phyloP scores from a whole-genome alignment of 371 early-diverging fungal species.

The Rhizopus sp. region DNA sequence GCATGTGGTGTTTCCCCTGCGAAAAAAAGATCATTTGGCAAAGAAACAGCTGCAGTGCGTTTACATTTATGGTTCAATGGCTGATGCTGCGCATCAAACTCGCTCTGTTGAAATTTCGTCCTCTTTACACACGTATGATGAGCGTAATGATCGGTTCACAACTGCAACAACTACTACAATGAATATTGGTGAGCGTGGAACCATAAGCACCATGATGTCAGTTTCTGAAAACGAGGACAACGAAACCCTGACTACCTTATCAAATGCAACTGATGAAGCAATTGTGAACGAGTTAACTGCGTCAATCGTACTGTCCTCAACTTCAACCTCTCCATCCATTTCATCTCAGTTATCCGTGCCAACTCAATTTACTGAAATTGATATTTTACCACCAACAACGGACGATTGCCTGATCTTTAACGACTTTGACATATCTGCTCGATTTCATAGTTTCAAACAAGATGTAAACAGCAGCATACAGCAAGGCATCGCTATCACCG shows the following conservation, averaged over 20 bases:
- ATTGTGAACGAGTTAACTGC: constrained; percentile 9
- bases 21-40: constrained; percentile 9
- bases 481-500: constrained; percentile 7
- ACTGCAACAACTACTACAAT: constrained; percentile 13
- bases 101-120: constrained; percentile 11
- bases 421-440: constrained; percentile 12
- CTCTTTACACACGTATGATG: constrained; percentile 9
- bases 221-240: constrained; percentile 9
- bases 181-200: constrained; percentile 4
- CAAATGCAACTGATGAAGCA: constrained; percentile 6
- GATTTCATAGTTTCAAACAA: constrained; percentile 12
- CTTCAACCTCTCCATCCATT: constrained; percentile 11
- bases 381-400: constrained; percentile 12
- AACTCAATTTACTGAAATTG: constrained; percentile 12
- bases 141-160: constrained; percentile 9
- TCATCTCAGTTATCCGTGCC: constrained; percentile 9
- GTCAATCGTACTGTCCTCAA: constrained; percentile 10
- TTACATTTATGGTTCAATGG: constrained; percentile 9
- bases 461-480: constrained; percentile 9
- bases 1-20: constrained; percentile 2
- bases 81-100: constrained; percentile 10
- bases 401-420: constrained; percentile 11
- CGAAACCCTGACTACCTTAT: constrained; percentile 7
- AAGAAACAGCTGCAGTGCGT: constrained; percentile 7
- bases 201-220: constrained; percentile 5